A percentile compares a stretch with the other conserved stretches of the same genome.
Conservation (phyloP, 192 early-diverging fungal genomes). For the Coemansia sp. region DNA sequence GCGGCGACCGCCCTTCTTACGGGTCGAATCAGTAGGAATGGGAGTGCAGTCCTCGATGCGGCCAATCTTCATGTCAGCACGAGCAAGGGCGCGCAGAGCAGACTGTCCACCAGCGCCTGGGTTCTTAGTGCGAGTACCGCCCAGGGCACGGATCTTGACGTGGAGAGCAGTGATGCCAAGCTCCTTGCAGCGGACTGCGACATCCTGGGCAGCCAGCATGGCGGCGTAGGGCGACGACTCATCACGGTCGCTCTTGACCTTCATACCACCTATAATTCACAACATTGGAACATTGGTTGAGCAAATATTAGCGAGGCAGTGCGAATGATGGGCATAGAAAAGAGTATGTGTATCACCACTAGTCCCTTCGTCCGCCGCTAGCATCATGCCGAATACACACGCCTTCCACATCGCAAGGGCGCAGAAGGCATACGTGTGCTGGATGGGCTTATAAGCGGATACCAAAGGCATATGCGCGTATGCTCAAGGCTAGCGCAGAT, state of each 20-base stretch:
- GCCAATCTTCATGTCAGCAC: conserved; percentile 98
- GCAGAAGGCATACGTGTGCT: background rate
- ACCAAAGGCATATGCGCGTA: conserved; percentile 4
- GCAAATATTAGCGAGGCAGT: conserved; percentile 7
- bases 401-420: background rate
- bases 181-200: conserved; percentile 97
- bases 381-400: conserved; percentile 21
- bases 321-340: conserved; percentile 38
- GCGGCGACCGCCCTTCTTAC: conserved; percentile 99
- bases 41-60: conserved; percentile 99
- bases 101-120: conserved; percentile 97
- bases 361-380: conserved; percentile 53
- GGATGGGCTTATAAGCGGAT: conserved; percentile 12
- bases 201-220: conserved; percentile 99
- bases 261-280: conserved; percentile 88
- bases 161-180: conserved; percentile 99
- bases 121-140: conserved; percentile 98
- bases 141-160: conserved; percentile 99
- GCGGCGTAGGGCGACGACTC: conserved; percentile 99
- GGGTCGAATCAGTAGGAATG: conserved; percentile 97
- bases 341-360: conserved; percentile 71
- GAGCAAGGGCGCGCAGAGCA: conserved; percentile 97
- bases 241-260: conserved; percentile 99
- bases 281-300: background rate
- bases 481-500: background rate